A percentile compares a stretch with the other conserved stretches of the same genome.
phyloP scores from a whole-genome alignment of 2,329 filamentous ascomycete genomes.

The Bipolaris oryzae region DNA sequence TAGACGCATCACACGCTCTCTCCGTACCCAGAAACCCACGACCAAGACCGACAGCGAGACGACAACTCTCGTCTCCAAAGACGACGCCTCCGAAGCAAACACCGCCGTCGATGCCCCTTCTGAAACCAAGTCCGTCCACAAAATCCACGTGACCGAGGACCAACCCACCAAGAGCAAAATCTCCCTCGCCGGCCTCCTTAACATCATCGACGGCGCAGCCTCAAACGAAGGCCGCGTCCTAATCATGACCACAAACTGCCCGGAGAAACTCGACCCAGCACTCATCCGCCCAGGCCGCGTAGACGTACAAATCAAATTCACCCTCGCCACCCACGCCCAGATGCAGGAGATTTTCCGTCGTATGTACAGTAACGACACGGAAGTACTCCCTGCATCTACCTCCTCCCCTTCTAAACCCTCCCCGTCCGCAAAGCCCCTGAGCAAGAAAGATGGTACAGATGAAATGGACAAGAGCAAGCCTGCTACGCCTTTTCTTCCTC shows the following conservation, averaged over 20 bases:
- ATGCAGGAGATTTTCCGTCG: slow-evolving; percentile 24
- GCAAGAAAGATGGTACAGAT: neutral
- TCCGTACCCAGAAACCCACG: neutral
- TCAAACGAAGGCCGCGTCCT: slow-evolving; percentile 66
- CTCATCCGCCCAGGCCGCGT: slow-evolving; percentile 67
- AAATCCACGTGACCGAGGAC: neutral
- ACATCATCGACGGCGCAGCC: slow-evolving; percentile 82
- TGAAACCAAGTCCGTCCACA: neutral
- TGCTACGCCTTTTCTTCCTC: neutral
- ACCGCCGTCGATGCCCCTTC: neutral
- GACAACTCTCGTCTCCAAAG: slow-evolving; percentile 4
- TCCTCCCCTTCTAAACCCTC: neutral
- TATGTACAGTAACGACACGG: slow-evolving; percentile 24
- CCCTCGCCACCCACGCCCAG: slow-evolving; percentile 17
- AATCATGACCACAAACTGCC: slow-evolving; percentile 38
- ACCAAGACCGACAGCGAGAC: slow-evolving; percentile 6
- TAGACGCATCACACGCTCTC: neutral
- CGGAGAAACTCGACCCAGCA: slow-evolving; percentile 53
- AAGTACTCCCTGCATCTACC: neutral
- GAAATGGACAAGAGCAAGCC: neutral
- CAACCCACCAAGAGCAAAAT: slow-evolving; percentile 56
- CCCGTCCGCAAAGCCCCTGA: neutral
- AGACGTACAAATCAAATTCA: slow-evolving; percentile 52
- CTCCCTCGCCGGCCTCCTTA: slow-evolving; percentile 78
- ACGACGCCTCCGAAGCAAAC: neutral